Evolutionary conservation across 1,284 basidiomycete genomes (phyloP).

Genomic region (Heliocybe sulcata): DNA sequence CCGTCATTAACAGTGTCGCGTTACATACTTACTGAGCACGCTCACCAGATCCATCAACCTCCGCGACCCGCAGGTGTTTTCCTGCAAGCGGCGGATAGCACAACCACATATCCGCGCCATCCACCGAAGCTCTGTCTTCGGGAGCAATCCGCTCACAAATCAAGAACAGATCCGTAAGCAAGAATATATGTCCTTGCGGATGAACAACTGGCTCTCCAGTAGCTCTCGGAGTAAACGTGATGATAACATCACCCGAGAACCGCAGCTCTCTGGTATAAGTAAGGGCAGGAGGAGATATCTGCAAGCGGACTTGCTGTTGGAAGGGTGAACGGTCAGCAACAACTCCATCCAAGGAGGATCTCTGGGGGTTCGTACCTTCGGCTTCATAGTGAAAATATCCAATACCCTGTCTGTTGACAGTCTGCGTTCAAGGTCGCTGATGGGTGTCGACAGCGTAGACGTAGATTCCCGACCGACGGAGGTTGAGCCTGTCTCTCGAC

Average conservation of each 20-base stretch:
- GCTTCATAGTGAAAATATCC: slow-evolving; percentile 95
- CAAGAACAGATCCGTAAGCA: slow-evolving; percentile 90
- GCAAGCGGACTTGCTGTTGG: slow-evolving; percentile 80
- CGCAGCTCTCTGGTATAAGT: slow-evolving; percentile 80
- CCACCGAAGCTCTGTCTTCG: slow-evolving; percentile 46
- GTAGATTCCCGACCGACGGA: slow-evolving; percentile 45
- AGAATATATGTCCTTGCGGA: slow-evolving; percentile 75
- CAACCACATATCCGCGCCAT: slow-evolving; percentile 84
- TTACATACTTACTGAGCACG: slow-evolving; percentile 9
- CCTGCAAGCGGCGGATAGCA: slow-evolving; percentile 94
- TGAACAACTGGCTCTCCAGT: slow-evolving; percentile 73
- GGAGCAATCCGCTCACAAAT: slow-evolving; percentile 78
- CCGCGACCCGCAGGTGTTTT: slow-evolving; percentile 79
- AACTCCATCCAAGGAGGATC: not conserved
- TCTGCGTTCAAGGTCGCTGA: slow-evolving; percentile 76
- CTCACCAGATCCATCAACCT: slow-evolving; percentile 52
- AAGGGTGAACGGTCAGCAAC: slow-evolving; percentile 1
- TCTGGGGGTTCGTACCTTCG: slow-evolving; percentile 58
- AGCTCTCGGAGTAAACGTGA: slow-evolving; percentile 75
- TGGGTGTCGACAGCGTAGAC: slow-evolving; percentile 43
- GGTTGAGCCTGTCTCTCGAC: slow-evolving; percentile 50
- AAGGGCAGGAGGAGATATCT: slow-evolving; percentile 80
- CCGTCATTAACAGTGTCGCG: slow-evolving; percentile 6
- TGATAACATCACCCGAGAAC: slow-evolving; percentile 65
- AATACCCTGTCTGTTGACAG: slow-evolving; percentile 77